Conservation (phyloP, 768 basidiomycete genomes). For the Tricholoma hemisulphureum region DNA sequence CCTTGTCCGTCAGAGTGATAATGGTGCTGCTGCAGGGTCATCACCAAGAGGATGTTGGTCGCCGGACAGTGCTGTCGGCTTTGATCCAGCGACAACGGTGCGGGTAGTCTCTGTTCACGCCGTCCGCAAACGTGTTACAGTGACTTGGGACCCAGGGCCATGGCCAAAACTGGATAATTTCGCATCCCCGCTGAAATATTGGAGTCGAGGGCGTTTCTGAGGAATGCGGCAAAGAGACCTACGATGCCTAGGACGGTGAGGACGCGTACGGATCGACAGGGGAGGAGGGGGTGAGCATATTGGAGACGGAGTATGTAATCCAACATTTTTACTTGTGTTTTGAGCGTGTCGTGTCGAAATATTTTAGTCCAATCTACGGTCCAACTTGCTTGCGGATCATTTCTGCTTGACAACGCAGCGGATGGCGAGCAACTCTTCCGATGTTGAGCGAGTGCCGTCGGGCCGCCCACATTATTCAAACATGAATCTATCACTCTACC, state of each 20-base stretch:
- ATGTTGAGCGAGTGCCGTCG: too few species aligned
- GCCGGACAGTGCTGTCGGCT: constrained; percentile 1
- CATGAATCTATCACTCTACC: too few species aligned
- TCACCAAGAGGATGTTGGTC: constrained; percentile 1
- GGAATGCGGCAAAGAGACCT: background rate
- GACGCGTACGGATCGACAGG: background rate
- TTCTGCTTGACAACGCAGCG: too few species aligned
- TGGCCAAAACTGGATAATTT: background rate
- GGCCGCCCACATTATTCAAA: too few species aligned
- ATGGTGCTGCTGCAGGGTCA: constrained; percentile 26
- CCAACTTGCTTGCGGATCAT: too few species aligned
- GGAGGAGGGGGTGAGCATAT: background rate
- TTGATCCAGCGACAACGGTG: constrained; percentile 5
- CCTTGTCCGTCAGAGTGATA: constrained; percentile 41
- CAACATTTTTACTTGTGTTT: background rate
- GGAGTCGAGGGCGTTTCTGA: background rate
- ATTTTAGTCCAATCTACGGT: background rate
- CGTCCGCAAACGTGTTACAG: constrained; percentile 15
- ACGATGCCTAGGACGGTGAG: background rate
- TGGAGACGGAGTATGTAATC: background rate
- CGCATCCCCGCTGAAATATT: background rate
- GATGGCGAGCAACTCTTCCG: too few species aligned
- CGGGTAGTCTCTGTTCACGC: constrained; percentile 13
- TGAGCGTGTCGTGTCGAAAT: background rate
- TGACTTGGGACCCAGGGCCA: background rate